phyloP scores from a whole-genome alignment of 176 grass and related monocot genomes.

The Tuctoria greenei region DNA sequence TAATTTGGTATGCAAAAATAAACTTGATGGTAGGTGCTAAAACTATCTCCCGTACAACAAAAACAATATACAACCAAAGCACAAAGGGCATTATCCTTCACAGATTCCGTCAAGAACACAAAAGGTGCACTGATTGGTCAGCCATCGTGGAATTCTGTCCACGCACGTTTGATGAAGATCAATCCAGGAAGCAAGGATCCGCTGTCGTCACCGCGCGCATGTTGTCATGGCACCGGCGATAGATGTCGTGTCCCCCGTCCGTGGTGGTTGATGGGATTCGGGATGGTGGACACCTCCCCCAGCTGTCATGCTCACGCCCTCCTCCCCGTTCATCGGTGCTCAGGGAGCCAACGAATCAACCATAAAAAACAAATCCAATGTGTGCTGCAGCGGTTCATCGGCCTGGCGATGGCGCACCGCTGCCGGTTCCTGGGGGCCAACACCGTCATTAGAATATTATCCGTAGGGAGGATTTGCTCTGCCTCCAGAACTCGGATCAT shows the following conservation, averaged over 20 bases:
- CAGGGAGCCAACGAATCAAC: too few species aligned
- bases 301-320: conserved; percentile 52
- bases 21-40: neutral
- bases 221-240: conserved; percentile 47
- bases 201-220: neutral
- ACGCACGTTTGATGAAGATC: conserved; percentile 16
- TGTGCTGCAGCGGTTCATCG: too few species aligned
- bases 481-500: too few species aligned
- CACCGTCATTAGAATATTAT: too few species aligned
- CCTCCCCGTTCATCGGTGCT: too few species aligned
- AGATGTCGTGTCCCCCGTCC: conserved; percentile 48
- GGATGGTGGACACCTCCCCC: conserved; percentile 73
- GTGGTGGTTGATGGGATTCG: conserved; percentile 87
- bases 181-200: conserved; percentile 31
- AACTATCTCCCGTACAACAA: conserved; percentile 29
- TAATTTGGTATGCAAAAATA: conserved; percentile 32
- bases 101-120: conserved; percentile 29
- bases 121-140: conserved; percentile 3
- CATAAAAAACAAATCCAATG: too few species aligned
- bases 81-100: conserved; percentile 9
- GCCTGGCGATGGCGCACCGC: too few species aligned
- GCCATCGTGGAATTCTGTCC: conserved; percentile 27
- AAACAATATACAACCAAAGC: conserved; percentile 34
- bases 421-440: too few species aligned
- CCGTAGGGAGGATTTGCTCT: too few species aligned